phyloP scores from a whole-genome alignment of 1,284 basidiomycete species.

The Ceratobasidium sp. region DNA sequence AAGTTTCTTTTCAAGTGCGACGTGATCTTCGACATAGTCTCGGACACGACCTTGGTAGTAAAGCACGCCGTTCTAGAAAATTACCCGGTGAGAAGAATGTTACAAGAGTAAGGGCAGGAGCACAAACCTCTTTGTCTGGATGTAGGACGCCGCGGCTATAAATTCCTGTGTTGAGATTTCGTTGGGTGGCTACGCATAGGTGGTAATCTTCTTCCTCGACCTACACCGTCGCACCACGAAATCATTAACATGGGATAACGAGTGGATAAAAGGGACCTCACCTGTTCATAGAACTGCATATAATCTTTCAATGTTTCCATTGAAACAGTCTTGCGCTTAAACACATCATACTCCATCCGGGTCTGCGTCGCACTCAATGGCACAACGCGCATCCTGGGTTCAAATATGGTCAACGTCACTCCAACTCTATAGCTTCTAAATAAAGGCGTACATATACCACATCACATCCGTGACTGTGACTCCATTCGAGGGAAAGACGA shows the following conservation, averaged over 20 bases:
- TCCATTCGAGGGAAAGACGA: conserved; percentile 51
- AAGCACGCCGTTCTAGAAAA: conserved; percentile 50
- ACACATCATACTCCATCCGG: conserved; percentile 54
- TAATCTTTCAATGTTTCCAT: conserved; percentile 51
- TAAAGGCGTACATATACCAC: conserved; percentile 51
- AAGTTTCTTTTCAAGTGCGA: conserved; percentile 50
- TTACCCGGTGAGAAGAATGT: neutral
- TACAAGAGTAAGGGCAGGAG: neutral
- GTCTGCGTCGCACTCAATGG: conserved; percentile 52
- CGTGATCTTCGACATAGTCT: conserved; percentile 49
- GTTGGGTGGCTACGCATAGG: conserved; percentile 52
- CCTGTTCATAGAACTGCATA: conserved; percentile 50
- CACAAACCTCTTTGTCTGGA: conserved; percentile 50
- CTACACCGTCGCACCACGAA: conserved; percentile 43
- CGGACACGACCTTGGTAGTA: conserved; percentile 52
- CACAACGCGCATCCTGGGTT: conserved; percentile 48
- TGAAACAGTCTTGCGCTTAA: conserved; percentile 50
- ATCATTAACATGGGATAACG: neutral
- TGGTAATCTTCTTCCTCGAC: conserved; percentile 53
- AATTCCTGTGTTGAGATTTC: conserved; percentile 53
- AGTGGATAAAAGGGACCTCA: neutral
- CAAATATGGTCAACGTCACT: no score
- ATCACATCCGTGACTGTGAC: conserved; percentile 49
- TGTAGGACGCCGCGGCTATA: conserved; percentile 53
- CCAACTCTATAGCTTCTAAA: no score